These are phyloP conservation scores for Neofusicoccum umdonicola DNA, from an alignment of 2,329 filamentous ascomycete genomes.

Conservation along the genomic window DNA sequence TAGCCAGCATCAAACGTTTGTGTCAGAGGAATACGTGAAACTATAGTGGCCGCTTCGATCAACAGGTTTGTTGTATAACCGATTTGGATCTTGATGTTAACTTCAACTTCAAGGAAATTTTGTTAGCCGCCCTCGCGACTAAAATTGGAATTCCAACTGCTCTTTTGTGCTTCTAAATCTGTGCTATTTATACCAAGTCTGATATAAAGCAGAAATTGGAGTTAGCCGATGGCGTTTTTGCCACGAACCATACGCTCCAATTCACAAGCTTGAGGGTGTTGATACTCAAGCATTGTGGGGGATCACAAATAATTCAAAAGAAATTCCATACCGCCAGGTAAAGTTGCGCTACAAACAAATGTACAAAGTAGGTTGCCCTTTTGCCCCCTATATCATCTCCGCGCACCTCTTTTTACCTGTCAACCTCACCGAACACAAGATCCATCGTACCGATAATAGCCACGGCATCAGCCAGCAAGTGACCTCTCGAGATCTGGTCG, in stretches of 20 bases:
- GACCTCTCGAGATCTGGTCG: constrained; percentile 88
- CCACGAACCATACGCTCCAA: background rate
- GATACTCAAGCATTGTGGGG: background rate
- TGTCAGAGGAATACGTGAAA: too few species aligned
- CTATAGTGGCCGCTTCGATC: too few species aligned
- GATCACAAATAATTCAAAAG: background rate
- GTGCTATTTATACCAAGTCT: too few species aligned
- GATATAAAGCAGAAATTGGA: too few species aligned
- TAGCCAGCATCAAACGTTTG: too few species aligned
- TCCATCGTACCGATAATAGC: constrained; percentile 72
- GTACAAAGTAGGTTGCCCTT: constrained; percentile 15
- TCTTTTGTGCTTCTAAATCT: too few species aligned
- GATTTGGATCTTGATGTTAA: too few species aligned
- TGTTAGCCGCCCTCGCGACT: too few species aligned
- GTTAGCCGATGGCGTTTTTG: too few species aligned
- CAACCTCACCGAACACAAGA: constrained; percentile 33
- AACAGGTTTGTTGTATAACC: too few species aligned
- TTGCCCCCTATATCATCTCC: background rate
- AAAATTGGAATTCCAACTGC: too few species aligned
- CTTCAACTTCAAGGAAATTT: too few species aligned
- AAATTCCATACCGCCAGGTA: constrained; percentile 7
- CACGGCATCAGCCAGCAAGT: constrained; percentile 92
- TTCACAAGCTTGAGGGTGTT: background rate
- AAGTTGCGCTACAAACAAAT: constrained; percentile 17
- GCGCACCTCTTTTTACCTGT: constrained; percentile 12